Conservation (phyloP, 371 early-diverging fungal genomes). For the Mucor lusitanicus region DNA sequence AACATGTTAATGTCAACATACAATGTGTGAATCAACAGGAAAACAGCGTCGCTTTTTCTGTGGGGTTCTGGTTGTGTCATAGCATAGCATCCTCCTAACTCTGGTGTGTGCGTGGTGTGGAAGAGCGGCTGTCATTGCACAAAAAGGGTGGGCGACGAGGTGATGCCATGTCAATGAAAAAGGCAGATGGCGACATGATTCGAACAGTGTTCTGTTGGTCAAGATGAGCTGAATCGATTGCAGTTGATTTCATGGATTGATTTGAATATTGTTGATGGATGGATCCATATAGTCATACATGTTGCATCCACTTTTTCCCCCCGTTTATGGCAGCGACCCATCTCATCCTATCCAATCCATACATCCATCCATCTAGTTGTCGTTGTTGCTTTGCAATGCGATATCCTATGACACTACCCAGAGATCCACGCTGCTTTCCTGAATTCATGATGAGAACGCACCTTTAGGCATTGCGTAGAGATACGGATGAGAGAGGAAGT, state of each 20-base stretch:
- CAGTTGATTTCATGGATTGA: not conserved
- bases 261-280: not conserved
- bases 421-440: not conserved
- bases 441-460: not conserved
- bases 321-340: not conserved
- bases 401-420: not conserved
- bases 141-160: not conserved
- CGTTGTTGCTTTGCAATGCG: not conserved
- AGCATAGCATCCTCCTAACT: not conserved
- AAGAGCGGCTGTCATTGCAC: not conserved
- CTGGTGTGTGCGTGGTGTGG: not conserved
- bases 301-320: not conserved
- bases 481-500: conserved; percentile 20
- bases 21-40: not conserved
- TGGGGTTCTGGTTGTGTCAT: not conserved
- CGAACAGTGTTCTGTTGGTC: not conserved
- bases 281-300: not conserved
- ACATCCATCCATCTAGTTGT: conserved; percentile 25
- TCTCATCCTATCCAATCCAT: conserved; percentile 9
- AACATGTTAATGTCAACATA: not conserved
- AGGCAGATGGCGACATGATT: not conserved
- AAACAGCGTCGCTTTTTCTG: not conserved
- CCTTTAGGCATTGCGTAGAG: conserved; percentile 23
- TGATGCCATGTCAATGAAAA: not conserved
- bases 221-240: not conserved